Evolutionary conservation across 176 grass and related monocot genomes (phyloP).

Genomic region (Bothriochloa decipiens): DNA sequence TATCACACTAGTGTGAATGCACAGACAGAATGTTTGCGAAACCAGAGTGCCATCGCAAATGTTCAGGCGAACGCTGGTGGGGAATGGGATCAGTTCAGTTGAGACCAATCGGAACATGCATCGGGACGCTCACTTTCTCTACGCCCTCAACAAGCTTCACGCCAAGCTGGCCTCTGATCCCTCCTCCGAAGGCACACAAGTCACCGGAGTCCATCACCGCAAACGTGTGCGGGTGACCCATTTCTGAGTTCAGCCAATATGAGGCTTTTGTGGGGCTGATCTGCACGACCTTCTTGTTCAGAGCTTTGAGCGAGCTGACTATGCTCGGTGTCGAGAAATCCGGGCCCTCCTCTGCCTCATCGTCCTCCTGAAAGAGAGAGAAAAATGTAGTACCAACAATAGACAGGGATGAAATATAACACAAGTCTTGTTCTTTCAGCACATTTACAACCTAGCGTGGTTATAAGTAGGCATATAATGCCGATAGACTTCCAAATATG

Average conservation of each 20-base stretch:
- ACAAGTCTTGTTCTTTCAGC: not conserved
- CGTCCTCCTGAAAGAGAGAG: conserved; percentile 23
- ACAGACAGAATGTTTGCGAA: not conserved
- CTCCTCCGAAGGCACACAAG: conserved; percentile 31
- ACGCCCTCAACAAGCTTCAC: conserved; percentile 7
- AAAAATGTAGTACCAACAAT: not conserved
- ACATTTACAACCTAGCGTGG: not conserved
- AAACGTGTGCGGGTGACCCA: conserved; percentile 36
- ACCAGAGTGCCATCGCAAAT: not conserved
- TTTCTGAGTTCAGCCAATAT: conserved; percentile 28
- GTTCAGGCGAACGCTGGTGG: not conserved
- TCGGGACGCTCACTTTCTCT: not conserved
- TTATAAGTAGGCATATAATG: not conserved
- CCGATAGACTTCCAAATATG: not conserved
- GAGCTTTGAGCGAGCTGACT: conserved; percentile 16
- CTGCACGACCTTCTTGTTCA: conserved; percentile 47
- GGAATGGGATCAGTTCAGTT: not conserved
- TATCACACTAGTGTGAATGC: not conserved
- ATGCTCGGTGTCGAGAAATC: conserved; percentile 35
- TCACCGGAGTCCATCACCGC: conserved; percentile 32
- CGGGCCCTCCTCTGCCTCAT: conserved; percentile 10
- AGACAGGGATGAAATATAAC: not conserved
- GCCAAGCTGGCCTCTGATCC: conserved; percentile 47
- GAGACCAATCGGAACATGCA: conserved; percentile 29
- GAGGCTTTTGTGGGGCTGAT: conserved; percentile 36